Evolutionary conservation across 2,329 filamentous ascomycete species (phyloP), one percentile per base, ranked within the genome.

Genomic region (Teratosphaeriaceae sp.): DNA sequence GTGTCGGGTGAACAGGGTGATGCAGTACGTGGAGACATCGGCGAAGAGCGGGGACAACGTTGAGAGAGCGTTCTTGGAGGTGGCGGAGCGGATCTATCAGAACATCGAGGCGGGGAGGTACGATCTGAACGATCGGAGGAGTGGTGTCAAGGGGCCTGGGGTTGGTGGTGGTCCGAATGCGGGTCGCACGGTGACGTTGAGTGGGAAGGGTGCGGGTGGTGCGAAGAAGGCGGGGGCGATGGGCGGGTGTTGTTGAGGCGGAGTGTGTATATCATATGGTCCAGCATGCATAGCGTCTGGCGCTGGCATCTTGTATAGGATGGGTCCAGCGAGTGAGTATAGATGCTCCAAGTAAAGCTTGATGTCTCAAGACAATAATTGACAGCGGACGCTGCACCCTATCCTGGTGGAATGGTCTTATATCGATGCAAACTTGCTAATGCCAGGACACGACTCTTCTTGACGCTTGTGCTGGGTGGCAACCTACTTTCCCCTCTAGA

Each of bases 51-150:
- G 92, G 40, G 88, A 94, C 62, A 88, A 88, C 39, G 92, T 98
- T 26, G 92, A 98, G 65, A 78, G 82, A 54, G 92, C 92, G 2
- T 98, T 98, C 59, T 76, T 94, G 61, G 82, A 92, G 59, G 89
- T 97, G 12, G 88, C 92, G 16, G 88, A 96, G 71, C 76, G 89
- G 65, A 97, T 98, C 70, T 94, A 94, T 62, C 82, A 90, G 63
- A 97, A 97, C 59, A 96, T 98, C 49, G 88, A 96, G 70, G 87
- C 87, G 1, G 92, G 92, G 9, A 87, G 81, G 62, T 97, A 97
- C 63, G 89, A 98, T 67, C 70, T 97, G 54, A 94, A 95, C 61
- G 90, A 97, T 65, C 77, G 90, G 59, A 78, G 89, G 60, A 90
- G 85, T 48, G 92, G 92, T 20, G 89, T 98, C 48, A 97, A 96